A percentile compares a stretch with the other conserved stretches of the same genome.
Evolutionary conservation across 805 yeast species (phyloP).

Genomic region (Pachysolen tannophilus): DNA sequence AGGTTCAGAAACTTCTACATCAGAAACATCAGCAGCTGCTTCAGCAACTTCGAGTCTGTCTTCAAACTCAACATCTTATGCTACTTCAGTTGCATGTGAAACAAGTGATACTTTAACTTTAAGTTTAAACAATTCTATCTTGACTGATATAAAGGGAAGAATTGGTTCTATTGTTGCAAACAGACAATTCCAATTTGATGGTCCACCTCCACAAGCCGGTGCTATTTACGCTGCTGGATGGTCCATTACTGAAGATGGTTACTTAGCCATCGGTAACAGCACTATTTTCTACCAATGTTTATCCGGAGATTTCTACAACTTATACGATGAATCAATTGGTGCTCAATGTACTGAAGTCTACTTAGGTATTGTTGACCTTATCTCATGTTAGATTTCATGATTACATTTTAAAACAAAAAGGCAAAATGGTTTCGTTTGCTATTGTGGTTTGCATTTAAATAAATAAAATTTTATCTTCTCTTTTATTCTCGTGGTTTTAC

Average conservation of each 20-base stretch:
- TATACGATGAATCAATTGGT: constrained; percentile 41
- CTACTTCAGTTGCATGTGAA: constrained; percentile 24
- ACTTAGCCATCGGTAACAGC: constrained; percentile 42
- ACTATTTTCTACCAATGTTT: constrained; percentile 45
- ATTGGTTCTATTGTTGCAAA: constrained; percentile 53
- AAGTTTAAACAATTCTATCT: constrained; percentile 30
- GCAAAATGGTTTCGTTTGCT: neutral
- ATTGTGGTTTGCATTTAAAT: neutral
- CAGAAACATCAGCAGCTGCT: constrained; percentile 32
- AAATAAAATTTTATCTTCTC: neutral
- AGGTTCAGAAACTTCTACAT: constrained; percentile 23
- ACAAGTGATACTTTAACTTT: constrained; percentile 32
- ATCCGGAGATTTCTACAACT: constrained; percentile 52
- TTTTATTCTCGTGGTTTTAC: neutral
- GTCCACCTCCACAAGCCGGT: constrained; percentile 60
- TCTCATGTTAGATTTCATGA: constrained; percentile 30
- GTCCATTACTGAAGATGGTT: constrained; percentile 35
- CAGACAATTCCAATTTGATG: constrained; percentile 61
- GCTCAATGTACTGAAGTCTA: constrained; percentile 37
- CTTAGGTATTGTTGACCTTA: constrained; percentile 36
- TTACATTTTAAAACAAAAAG: neutral
- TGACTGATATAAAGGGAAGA: constrained; percentile 43
- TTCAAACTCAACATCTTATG: constrained; percentile 13
- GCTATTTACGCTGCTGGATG: constrained; percentile 45
- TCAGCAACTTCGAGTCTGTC: constrained; percentile 11